phyloP scores from a whole-genome alignment of 768 basidiomycete genomes.

The Rhodotorula diobovata region DNA sequence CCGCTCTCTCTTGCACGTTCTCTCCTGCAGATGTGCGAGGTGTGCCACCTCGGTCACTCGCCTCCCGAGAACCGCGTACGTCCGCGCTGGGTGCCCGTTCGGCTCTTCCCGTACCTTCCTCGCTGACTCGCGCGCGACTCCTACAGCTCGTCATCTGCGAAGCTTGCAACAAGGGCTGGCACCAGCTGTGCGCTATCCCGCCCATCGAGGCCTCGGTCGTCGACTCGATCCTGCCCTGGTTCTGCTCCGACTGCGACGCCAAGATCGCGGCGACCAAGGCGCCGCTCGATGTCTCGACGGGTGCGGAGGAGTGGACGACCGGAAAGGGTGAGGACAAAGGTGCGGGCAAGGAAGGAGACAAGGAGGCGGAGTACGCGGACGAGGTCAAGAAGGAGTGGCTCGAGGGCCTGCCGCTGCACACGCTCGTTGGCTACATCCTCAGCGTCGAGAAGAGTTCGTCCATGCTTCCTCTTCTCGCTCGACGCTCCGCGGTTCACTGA shows the following conservation, averaged over 20 bases:
- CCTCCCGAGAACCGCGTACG: conserved; percentile 25
- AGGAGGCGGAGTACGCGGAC: neutral
- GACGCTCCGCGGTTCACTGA: neutral
- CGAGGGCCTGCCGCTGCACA: conserved; percentile 11
- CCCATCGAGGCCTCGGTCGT: conserved; percentile 18
- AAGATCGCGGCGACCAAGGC: conserved; percentile 14
- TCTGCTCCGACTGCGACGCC: conserved; percentile 21
- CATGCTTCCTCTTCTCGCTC: neutral
- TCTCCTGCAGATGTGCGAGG: conserved; percentile 11
- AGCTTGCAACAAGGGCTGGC: conserved; percentile 24
- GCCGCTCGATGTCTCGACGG: conserved; percentile 1
- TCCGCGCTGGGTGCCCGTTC: neutral
- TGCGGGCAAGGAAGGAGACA: neutral
- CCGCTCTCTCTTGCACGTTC: neutral
- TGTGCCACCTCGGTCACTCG: conserved; percentile 21
- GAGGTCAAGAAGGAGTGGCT: conserved; percentile 15
- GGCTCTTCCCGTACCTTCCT: too few species aligned
- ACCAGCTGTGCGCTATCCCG: conserved; percentile 30
- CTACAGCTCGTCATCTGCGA: conserved; percentile 37
- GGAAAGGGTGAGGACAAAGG: conserved; percentile 5
- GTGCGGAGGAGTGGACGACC: conserved; percentile 8
- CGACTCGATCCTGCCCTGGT: conserved; percentile 22
- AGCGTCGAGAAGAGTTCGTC: conserved; percentile 26
- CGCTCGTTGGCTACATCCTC: conserved; percentile 24
- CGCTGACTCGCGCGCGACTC: neutral